Evolutionary conservation across 2,329 filamentous ascomycete genomes (phyloP).

Genomic region (Pseudogymnoascus sp.): DNA sequence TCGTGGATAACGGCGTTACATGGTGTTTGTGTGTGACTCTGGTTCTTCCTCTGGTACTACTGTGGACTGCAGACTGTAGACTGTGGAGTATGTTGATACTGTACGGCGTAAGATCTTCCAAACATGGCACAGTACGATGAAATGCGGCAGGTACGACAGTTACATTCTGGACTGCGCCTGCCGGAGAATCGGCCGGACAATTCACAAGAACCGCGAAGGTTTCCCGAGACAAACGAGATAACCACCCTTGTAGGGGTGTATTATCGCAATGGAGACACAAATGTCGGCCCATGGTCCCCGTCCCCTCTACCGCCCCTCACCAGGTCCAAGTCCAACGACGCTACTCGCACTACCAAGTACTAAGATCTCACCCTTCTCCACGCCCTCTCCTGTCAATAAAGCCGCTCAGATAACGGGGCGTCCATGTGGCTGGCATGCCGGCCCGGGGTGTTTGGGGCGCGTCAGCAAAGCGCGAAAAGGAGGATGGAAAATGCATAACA

Average conservation of each 20-base stretch:
- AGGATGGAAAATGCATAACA: background rate
- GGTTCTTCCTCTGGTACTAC: background rate
- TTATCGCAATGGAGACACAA: background rate
- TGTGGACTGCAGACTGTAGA: background rate
- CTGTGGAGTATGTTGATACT: background rate
- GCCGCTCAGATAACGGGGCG: background rate
- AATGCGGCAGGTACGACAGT: background rate
- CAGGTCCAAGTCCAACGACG: background rate
- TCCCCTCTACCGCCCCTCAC: background rate
- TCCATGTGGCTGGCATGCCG: background rate
- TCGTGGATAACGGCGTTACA: background rate
- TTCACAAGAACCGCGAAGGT: background rate
- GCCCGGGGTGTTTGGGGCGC: background rate
- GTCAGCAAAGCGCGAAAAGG: too few relatives aligned
- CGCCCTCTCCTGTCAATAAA: slow-evolving; percentile 5
- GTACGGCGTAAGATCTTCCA: too few relatives aligned
- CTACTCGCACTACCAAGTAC: background rate
- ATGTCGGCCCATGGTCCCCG: background rate
- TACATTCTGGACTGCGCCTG: background rate
- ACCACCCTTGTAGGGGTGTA: background rate
- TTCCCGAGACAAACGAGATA: slow-evolving; percentile 5
- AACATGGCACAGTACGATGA: background rate
- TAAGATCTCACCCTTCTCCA: background rate
- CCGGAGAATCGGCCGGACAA: background rate
- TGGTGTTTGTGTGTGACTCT: background rate